Conservation (phyloP, 2,329 filamentous ascomycete genomes). For the Dactylellina haptotyla region DNA sequence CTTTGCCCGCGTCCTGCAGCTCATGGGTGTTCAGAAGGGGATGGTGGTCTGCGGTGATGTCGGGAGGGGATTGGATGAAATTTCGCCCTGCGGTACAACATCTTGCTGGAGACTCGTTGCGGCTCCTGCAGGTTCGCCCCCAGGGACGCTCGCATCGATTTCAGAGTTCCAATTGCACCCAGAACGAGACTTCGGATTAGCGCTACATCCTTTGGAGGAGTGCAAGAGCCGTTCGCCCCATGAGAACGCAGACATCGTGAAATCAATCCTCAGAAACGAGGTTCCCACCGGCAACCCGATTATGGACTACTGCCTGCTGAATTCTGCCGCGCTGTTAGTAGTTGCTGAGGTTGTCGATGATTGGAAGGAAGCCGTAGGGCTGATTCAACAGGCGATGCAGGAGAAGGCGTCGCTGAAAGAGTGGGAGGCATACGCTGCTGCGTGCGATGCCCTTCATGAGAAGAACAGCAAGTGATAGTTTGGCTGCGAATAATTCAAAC, state of each 20-base stretch:
- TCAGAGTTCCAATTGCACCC: slow-evolving; percentile 82
- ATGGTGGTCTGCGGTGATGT: slow-evolving; percentile 86
- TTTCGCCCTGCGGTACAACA: slow-evolving; percentile 88
- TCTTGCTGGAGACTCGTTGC: slow-evolving; percentile 81
- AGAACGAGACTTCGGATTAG: slow-evolving; percentile 81
- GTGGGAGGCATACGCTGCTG: slow-evolving; percentile 73
- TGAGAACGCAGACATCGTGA: slow-evolving; percentile 87
- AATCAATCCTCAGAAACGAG: slow-evolving; percentile 70
- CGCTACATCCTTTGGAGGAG: slow-evolving; percentile 75
- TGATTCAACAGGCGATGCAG: slow-evolving; percentile 86
- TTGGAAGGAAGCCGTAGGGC: slow-evolving; percentile 93
- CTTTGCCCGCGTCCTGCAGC: slow-evolving; percentile 83
- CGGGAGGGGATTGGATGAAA: slow-evolving; percentile 87
- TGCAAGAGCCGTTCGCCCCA: slow-evolving; percentile 85
- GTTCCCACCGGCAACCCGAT: slow-evolving; percentile 80
- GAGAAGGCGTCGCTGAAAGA: slow-evolving; percentile 86
- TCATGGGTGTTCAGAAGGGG: slow-evolving; percentile 81
- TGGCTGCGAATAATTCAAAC: not conserved
- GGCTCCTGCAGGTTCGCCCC: slow-evolving; percentile 55
- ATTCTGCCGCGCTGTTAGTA: slow-evolving; percentile 88
- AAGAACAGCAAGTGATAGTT: not conserved
- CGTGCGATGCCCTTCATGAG: slow-evolving; percentile 8
- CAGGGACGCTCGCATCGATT: slow-evolving; percentile 67
- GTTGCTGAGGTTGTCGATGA: slow-evolving; percentile 85
- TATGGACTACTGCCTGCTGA: slow-evolving; percentile 91